phyloP scores from a whole-genome alignment of 1,284 basidiomycete species.

The Cryptococcus hybrid region DNA sequence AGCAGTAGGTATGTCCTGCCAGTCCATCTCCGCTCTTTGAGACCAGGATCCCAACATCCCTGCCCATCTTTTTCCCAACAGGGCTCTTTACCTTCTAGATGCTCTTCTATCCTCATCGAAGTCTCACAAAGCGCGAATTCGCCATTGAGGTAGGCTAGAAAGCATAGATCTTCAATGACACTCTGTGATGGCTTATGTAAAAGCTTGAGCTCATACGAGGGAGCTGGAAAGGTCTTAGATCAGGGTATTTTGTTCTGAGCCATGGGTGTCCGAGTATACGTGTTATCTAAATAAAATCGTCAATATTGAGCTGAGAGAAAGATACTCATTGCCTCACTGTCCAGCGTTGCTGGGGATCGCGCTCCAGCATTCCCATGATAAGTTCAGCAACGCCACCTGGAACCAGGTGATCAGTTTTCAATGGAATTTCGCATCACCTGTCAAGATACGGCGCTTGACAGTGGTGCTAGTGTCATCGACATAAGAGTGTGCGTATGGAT shows the following conservation, averaged over 20 bases:
- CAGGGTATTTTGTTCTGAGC: constrained; percentile 15
- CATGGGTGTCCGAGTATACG: constrained; percentile 41
- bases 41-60: constrained; percentile 34
- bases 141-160: constrained; percentile 29
- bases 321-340: constrained; percentile 27
- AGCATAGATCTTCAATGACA: constrained; percentile 40
- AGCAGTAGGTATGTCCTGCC: constrained; percentile 25
- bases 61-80: constrained; percentile 45
- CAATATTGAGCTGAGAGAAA: too few relatives aligned
- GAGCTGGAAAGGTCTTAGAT: constrained; percentile 16
- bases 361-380: constrained; percentile 36
- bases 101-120: constrained; percentile 18
- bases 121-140: constrained; percentile 38
- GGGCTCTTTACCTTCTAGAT: constrained; percentile 23
- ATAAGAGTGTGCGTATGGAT: constrained; percentile 31
- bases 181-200: constrained; percentile 14
- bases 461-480: constrained; percentile 16
- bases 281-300: constrained; percentile 11
- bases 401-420: constrained; percentile 13
- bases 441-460: constrained; percentile 26
- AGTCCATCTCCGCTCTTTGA: constrained; percentile 29
- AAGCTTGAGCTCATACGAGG: constrained; percentile 14
- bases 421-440: constrained; percentile 16
- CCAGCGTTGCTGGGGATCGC: constrained; percentile 27
- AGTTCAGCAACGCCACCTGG: constrained; percentile 26